Percentiles rank a stretch among this genome's conserved stretches.
These are phyloP conservation scores for Coffea canephora DNA, from an alignment of 257 asterid genomes.

Conservation along the genomic window DNA sequence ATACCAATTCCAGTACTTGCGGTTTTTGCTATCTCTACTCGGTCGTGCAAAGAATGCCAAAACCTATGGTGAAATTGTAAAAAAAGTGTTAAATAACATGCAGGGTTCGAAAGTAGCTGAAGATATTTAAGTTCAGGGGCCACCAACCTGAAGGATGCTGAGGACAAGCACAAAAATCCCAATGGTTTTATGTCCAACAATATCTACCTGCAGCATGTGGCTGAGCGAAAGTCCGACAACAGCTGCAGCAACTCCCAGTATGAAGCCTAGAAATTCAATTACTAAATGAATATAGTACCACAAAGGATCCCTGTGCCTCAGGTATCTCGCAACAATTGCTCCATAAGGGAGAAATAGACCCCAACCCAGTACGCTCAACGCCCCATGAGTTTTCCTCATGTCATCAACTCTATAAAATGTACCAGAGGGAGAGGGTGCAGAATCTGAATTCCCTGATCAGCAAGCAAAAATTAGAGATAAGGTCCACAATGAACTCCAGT, in stretches of 20 bases:
- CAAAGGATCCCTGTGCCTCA: slow-evolving; percentile 49
- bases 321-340: slow-evolving; percentile 76
- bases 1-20: slow-evolving; percentile 67
- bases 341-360: slow-evolving; percentile 79
- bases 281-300: slow-evolving; percentile 82
- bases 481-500: neutral
- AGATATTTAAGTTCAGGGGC: neutral
- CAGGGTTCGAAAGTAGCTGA: neutral
- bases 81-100: neutral
- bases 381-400: slow-evolving; percentile 75
- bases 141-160: slow-evolving; percentile 67
- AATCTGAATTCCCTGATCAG: slow-evolving; percentile 39
- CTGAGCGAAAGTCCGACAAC: slow-evolving; percentile 66
- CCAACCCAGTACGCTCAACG: slow-evolving; percentile 68
- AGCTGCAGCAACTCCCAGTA: slow-evolving; percentile 68
- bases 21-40: slow-evolving; percentile 57
- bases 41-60: slow-evolving; percentile 73
- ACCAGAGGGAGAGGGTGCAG: slow-evolving; percentile 23
- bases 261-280: slow-evolving; percentile 66
- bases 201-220: slow-evolving; percentile 48
- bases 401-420: slow-evolving; percentile 21
- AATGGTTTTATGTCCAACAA: slow-evolving; percentile 75
- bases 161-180: slow-evolving; percentile 71
- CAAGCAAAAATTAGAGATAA: neutral
- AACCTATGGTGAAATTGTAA: slow-evolving; percentile 36